Percentiles rank a stretch among this genome's conserved stretches.
Conservation (phyloP, 2,329 filamentous ascomycete genomes). For the Colletotrichum destructivum region DNA sequence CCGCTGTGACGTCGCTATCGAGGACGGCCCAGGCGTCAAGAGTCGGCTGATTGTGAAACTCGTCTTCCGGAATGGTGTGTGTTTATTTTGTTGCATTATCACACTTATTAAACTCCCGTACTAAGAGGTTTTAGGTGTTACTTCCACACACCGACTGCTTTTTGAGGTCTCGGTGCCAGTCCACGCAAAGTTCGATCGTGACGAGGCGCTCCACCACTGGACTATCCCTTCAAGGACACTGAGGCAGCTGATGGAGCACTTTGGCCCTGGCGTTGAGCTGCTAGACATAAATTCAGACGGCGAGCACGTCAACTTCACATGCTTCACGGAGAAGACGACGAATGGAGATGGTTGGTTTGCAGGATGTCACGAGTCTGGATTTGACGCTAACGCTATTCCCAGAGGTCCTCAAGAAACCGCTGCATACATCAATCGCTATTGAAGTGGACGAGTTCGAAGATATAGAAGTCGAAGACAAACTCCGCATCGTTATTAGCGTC, state of each 20-base stretch:
- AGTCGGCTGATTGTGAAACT: slow-evolving; percentile 84
- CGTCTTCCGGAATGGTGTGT: slow-evolving; percentile 77
- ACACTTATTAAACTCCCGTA: background rate
- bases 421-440: slow-evolving; percentile 84
- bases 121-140: slow-evolving; percentile 67
- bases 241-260: slow-evolving; percentile 84
- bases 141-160: slow-evolving; percentile 82
- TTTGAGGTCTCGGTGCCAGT: slow-evolving; percentile 83
- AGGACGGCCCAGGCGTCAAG: slow-evolving; percentile 79
- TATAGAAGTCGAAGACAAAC: slow-evolving; percentile 80
- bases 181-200: slow-evolving; percentile 81
- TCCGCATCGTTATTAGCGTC: slow-evolving; percentile 86
- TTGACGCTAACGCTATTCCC: slow-evolving; percentile 35
- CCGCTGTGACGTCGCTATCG: slow-evolving; percentile 80
- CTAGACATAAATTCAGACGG: slow-evolving; percentile 83
- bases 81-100: background rate
- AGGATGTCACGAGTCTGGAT: background rate
- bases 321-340: slow-evolving; percentile 84
- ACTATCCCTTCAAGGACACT: slow-evolving; percentile 79
- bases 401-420: slow-evolving; percentile 85
- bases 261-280: slow-evolving; percentile 84
- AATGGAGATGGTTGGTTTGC: slow-evolving; percentile 66
- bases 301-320: slow-evolving; percentile 83
- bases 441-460: slow-evolving; percentile 84
- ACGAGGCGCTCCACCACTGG: slow-evolving; percentile 79